Evolutionary conservation across 1,284 basidiomycete genomes (phyloP), one percentile per base, ranked within the genome.

Genomic region (Bjerkandera adusta): DNA sequence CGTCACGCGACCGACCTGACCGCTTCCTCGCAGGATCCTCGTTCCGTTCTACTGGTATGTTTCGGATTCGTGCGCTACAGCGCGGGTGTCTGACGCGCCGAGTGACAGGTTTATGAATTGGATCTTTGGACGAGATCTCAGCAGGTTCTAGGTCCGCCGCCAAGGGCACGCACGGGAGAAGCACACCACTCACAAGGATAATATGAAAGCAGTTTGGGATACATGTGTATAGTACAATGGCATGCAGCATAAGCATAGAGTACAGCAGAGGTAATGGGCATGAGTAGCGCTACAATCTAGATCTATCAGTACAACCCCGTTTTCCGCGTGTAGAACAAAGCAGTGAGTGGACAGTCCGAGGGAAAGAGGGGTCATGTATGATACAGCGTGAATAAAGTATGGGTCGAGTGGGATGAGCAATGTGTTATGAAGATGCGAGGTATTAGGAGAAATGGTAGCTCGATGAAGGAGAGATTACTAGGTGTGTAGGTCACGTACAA

Each of bases 121-220:
- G 79, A 79, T 91, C 48, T 89, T 91, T 59, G 90, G 91, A 5
- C 76, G 90, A 13, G 87, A 92, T 62, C 67, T 92, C 39, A 87
- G 83, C 8, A 76, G 86, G 15, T 90, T 92, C 64, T 92, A 65
- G 56, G 29, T 20, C n/a, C n/a, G n/a, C n/a, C n/a, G n/a, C n/a
- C n/a, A n/a, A n/a, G n/a, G n/a, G n/a, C n/a, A n/a, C n/a, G n/a
- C n/a, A n/a, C n/a, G n/a, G n/a, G n/a, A n/a, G n/a, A n/a, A n/a
- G n/a, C n/a, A n/a, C n/a, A n/a, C n/a, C n/a, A n/a, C n/a, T n/a
- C n/a, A n/a, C n/a, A n/a, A n/a, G n/a, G n/a, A n/a, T n/a, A 22
- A 26, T 32, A 30, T 35, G 37, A 25, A 12, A 35, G 18, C 47
- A 16, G 25, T 21, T 33, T 30, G 33, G 30, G 38, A 27, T 16